Evolutionary conservation across 495 filamentous ascomycete genomes (phyloP), one percentile per base, ranked within the genome.

Genomic region (Thermothielavioides terrestris): DNA sequence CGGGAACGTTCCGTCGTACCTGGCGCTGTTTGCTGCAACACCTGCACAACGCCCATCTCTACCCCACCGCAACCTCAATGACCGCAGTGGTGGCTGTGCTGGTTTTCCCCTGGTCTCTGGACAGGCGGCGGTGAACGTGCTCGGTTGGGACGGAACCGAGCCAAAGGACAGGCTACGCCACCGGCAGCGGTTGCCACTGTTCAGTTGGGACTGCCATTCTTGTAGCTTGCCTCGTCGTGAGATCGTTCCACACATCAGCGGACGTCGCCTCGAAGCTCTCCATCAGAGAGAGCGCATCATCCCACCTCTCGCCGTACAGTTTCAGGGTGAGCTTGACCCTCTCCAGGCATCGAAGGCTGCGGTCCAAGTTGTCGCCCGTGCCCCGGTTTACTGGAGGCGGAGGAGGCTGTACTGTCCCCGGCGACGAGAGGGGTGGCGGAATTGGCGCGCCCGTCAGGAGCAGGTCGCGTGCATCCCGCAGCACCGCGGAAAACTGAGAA

Each of bases 401-500:
- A 2, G 67, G 69, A 6, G 71, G 68, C 11, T 57, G 61, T 0
- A 57, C 57, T 32, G 63, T 60, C 14, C 67, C 70, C 1, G 63
- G 53, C 4, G 32, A 28, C 8, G 49, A 23, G 10, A 56, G 62
- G 7, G 66, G 55, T 7, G 63, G 50, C 1, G 69, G 68, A 0
- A 58, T 44, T 4, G 55, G 58, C 14, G 60, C 42, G 9, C 63
- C 65, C 0, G 68, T 60, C 10, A 78, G 61, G 0, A 78, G 63
- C 37, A 69, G 41, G 26, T 83, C 75, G 40, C 74, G 69, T 23
- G 74, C 73, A 36, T 79, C 77, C 18, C 69, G 67, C 3, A 89
- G 68, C 3, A 86, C 79, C 15, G 82, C 80, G 22, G 86, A 68
- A 48, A 88, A 78, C 56, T 86, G 84, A 18, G 76, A 76, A 1